phyloP scores from a whole-genome alignment of 257 asterid genomes.

The Paulownia fortunei region DNA sequence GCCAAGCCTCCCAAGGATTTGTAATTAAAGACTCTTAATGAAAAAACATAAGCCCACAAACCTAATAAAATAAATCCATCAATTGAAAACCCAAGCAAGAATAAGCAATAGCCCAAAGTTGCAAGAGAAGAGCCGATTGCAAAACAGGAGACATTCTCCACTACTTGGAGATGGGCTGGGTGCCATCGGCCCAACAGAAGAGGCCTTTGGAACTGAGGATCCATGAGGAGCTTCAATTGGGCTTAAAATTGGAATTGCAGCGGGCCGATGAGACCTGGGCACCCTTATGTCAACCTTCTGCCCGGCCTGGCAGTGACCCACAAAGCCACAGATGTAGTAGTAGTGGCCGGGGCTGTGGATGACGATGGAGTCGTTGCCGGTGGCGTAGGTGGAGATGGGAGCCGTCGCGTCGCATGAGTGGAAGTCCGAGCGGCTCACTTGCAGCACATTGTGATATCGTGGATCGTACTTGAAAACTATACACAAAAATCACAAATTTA shows the following conservation, averaged over 20 bases:
- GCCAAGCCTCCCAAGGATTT: no score
- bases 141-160: constrained; percentile 10
- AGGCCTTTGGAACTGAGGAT: constrained; percentile 17
- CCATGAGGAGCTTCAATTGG: constrained; percentile 34
- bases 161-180: constrained; percentile 46
- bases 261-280: constrained; percentile 24
- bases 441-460: constrained; percentile 56
- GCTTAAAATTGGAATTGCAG: constrained; percentile 29
- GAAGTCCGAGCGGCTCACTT: constrained; percentile 52
- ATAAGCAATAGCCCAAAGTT: constrained; percentile 26
- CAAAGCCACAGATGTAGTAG: constrained; percentile 63
- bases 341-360: constrained; percentile 55
- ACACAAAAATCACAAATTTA: neutral
- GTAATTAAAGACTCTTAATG: neutral
- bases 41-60: neutral
- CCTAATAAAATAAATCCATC: neutral
- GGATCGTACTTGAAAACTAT: constrained; percentile 58
- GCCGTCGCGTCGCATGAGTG: constrained; percentile 46
- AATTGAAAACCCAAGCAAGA: constrained; percentile 31
- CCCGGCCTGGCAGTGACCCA: constrained; percentile 70
- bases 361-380: constrained; percentile 59
- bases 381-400: constrained; percentile 50
- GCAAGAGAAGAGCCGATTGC: constrained; percentile 7
- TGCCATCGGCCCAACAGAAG: constrained; percentile 35
- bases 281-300: constrained; percentile 71